These are phyloP conservation scores for Russula vinacea DNA, from an alignment of 768 basidiomycete genomes.

Conservation along the genomic window DNA sequence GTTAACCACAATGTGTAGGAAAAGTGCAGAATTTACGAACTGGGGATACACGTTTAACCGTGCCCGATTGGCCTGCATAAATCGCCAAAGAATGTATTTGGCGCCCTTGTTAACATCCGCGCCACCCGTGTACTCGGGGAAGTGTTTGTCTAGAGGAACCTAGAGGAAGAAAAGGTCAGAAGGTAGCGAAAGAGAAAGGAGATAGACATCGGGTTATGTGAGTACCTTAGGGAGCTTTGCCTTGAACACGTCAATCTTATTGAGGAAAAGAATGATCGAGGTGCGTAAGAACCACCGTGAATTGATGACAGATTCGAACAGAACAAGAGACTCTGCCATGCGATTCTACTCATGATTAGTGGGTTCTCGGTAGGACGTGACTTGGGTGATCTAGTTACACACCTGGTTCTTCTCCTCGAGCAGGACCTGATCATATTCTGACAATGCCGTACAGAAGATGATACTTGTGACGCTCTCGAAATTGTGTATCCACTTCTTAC, in stretches of 20 bases:
- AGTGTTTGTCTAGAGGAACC: conserved; percentile 75
- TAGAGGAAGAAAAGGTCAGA: conserved; percentile 31
- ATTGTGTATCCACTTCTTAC: conserved; percentile 62
- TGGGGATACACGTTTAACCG: conserved; percentile 88
- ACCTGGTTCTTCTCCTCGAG: conserved; percentile 67
- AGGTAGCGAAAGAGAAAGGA: not conserved
- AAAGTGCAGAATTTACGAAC: conserved; percentile 41
- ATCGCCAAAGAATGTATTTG: conserved; percentile 92
- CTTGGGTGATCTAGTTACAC: conserved; percentile 29
- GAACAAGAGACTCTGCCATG: conserved; percentile 68
- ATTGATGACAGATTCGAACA: conserved; percentile 78
- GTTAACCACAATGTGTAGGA: not conserved
- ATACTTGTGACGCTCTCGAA: conserved; percentile 79
- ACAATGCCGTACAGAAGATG: conserved; percentile 73
- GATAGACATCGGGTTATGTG: not conserved
- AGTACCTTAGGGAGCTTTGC: conserved; percentile 59
- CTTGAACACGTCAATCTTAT: conserved; percentile 78
- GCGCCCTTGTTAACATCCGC: conserved; percentile 91
- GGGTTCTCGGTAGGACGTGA: not conserved
- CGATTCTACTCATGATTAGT: conserved; percentile 50
- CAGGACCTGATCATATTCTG: conserved; percentile 72
- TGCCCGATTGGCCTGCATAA: conserved; percentile 87
- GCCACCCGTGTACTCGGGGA: conserved; percentile 87
- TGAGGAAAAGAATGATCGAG: conserved; percentile 64
- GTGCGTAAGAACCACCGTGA: conserved; percentile 72